Evolutionary conservation across 2,329 filamentous ascomycete species (phyloP), one percentile per base, ranked within the genome.

Genomic region (Cytospora mali): DNA sequence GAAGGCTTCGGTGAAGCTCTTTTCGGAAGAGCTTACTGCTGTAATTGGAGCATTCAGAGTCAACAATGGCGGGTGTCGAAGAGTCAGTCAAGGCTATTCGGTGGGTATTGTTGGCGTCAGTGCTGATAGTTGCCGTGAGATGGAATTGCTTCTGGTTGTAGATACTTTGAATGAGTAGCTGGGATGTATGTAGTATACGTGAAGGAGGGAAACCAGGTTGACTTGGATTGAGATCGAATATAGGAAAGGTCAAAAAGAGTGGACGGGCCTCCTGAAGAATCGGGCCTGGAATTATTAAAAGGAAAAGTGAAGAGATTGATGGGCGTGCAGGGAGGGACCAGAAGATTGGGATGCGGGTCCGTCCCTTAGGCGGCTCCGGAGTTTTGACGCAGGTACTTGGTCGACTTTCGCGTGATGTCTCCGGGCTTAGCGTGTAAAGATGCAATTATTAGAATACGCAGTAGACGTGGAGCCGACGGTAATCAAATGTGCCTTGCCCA

Each of bases 281-380:
- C 48, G 64, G 64, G 61, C 64, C 62, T 64, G 55, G 64, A 64
- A 66, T 62, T 58, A 64, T 66, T 64, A 66, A 64, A 66, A 66
- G 64, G 55, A 65, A 65, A 60, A 56, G 56, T 63, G 63, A 65
- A 65, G 63, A 65, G 56, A 64, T 66, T 64, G 58, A 65, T 65
- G 62, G 55, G 58, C 58, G 54, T 59, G 55, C 62, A 64, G 64
- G 64, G 64, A 66, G 62, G 64, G 64, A 66, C 64, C 64, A 66
- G 61, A 64, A 66, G 62, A 64, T 66, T 66, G 64, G 58, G 64
- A 61, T 64, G 62, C 62, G 64, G 64, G 62, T 64, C 64, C 62
- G 57, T 61, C 63, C 62, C 62, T 64, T 66, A 59, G 58, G 62
- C 58, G 62, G 62, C 62, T 62, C 64, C 62, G 64, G 58, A 65